A percentile compares a stretch with the other conserved stretches of the same genome.
Conservation (phyloP, 2,329 filamentous ascomycete genomes). For the Monosporascus ibericus region DNA sequence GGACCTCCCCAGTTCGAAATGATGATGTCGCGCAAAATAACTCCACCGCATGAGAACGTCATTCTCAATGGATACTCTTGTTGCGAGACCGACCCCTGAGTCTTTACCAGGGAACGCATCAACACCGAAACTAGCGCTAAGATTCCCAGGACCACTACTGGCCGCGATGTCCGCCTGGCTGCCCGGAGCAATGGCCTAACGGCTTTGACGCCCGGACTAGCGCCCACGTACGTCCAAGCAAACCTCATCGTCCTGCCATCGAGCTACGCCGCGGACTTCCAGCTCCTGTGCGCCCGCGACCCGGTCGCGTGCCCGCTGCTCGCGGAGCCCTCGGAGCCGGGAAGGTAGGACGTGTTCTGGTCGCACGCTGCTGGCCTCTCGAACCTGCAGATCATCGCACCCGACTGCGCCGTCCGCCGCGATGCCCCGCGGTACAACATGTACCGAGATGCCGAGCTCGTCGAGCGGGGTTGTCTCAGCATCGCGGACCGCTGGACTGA, state of each 20-base stretch:
- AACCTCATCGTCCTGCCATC: conserved; percentile 56
- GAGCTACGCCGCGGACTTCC: conserved; percentile 51
- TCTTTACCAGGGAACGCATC: background rate
- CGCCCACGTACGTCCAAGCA: conserved; percentile 52
- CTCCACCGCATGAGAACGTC: no score
- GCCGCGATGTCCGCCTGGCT: conserved; percentile 35
- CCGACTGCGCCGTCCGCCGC: conserved; percentile 46
- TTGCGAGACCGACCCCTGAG: background rate
- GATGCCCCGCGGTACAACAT: conserved; percentile 55
- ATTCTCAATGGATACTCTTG: background rate
- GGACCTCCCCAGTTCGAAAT: no score
- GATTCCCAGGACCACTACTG: conserved; percentile 16
- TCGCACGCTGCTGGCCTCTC: conserved; percentile 20
- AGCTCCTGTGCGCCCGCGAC: conserved; percentile 52
- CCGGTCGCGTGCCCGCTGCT: conserved; percentile 58
- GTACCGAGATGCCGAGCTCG: conserved; percentile 42
- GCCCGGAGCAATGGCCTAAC: conserved; percentile 34
- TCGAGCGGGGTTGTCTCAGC: conserved; percentile 32
- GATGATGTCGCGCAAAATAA: no score
- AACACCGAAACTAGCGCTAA: no score
- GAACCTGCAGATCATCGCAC: conserved; percentile 22
- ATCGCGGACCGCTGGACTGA: conserved; percentile 47
- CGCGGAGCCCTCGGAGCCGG: conserved; percentile 41
- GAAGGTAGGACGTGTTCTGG: conserved; percentile 34
- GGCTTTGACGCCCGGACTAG: conserved; percentile 46